Evolutionary conservation across 371 early-diverging fungal genomes (phyloP).

Genomic region (Rhizopus microsporus): DNA sequence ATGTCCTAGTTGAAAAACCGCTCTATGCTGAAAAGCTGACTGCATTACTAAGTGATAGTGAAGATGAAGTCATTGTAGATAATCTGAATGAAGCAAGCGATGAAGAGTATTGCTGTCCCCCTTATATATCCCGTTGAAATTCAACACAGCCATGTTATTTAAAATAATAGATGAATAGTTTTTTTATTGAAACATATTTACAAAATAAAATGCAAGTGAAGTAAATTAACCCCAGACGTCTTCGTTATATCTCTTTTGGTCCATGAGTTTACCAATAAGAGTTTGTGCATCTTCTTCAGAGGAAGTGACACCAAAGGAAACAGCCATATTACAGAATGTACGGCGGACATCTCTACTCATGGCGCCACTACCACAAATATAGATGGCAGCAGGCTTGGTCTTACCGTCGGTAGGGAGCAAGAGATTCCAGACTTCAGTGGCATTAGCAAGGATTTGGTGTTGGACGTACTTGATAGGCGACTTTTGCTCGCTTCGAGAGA

Average conservation of each 20-base stretch:
- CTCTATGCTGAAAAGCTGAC: conserved; percentile 67
- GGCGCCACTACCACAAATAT: conserved; percentile 46
- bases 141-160: too few species aligned
- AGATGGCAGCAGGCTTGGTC: conserved; percentile 30
- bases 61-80: conserved; percentile 48
- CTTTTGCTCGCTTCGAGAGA: conserved; percentile 52
- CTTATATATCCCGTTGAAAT: too few species aligned
- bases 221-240: conserved; percentile 55
- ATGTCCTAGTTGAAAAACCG: conserved; percentile 69
- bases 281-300: conserved; percentile 37
- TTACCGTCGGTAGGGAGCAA: conserved; percentile 20
- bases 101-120: conserved; percentile 2
- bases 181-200: neutral
- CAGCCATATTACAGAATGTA: conserved; percentile 36
- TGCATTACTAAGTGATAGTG: conserved; percentile 58
- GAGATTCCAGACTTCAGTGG: conserved; percentile 34
- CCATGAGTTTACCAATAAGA: conserved; percentile 24
- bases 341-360: conserved; percentile 53
- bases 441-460: conserved; percentile 44
- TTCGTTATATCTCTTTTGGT: conserved; percentile 45
- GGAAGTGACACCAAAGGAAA: conserved; percentile 38
- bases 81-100: conserved; percentile 21
- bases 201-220: neutral
- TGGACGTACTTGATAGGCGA: conserved; percentile 46
- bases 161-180: neutral